A percentile compares a stretch with the other conserved stretches of the same genome.
Evolutionary conservation across 129 eudicot species (phyloP).

Genomic region (Lactuca saligna): DNA sequence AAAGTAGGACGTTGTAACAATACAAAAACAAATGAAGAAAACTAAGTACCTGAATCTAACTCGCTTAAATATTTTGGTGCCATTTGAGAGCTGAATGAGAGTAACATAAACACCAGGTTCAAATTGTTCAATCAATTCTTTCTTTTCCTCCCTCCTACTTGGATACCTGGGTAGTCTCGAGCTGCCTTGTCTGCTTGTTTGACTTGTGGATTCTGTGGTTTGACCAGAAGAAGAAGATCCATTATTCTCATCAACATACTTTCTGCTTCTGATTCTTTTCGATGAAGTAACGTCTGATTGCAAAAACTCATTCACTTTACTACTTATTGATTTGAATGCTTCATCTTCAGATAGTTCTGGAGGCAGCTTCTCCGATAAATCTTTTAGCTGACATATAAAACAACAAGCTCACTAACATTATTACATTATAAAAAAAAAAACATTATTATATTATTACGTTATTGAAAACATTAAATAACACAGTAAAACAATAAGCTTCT

Average conservation of each 20-base stretch:
- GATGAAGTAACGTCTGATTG: conserved; percentile 23
- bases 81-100: conserved; percentile 42
- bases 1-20: background rate
- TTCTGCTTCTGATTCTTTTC: conserved; percentile 1
- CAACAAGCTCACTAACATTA: conserved; percentile 9
- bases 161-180: conserved; percentile 32
- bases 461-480: too few relatives aligned
- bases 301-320: conserved; percentile 42
- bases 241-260: conserved; percentile 26
- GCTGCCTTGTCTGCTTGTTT: conserved; percentile 26
- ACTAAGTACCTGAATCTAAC: conserved; percentile 77
- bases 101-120: conserved; percentile 93
- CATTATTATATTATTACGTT: too few relatives aligned
- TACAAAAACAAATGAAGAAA: background rate
- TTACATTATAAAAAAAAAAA: background rate
- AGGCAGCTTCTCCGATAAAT: conserved; percentile 49
- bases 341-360: conserved; percentile 44
- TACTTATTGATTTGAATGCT: conserved; percentile 37
- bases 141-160: conserved; percentile 35
- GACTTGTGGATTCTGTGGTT: conserved; percentile 23
- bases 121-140: conserved; percentile 76
- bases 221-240: conserved; percentile 37
- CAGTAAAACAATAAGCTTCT: too few relatives aligned
- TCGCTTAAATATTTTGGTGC: conserved; percentile 70
- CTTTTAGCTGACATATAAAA: conserved; percentile 52